Conservation (phyloP, 495 filamentous ascomycete species). For the Aspergillus leporis region DNA sequence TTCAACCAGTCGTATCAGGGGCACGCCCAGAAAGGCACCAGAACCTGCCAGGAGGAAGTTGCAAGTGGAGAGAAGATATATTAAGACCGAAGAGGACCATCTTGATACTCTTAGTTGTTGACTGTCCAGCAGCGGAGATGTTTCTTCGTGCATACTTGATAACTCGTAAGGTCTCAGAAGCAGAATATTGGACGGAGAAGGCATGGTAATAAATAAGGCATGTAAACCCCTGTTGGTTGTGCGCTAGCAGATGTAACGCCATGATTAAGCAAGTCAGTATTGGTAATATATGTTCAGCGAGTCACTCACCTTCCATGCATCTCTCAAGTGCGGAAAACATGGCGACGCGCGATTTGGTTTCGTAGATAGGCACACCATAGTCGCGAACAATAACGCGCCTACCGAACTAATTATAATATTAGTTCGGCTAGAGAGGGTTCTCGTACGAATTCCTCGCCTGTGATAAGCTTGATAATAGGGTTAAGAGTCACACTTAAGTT, state of each 20-base stretch:
- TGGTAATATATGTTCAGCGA: not conserved
- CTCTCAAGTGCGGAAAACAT: slow-evolving; percentile 37
- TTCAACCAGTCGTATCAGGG: not conserved
- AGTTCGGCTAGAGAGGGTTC: too few species aligned
- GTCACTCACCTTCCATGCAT: slow-evolving; percentile 32
- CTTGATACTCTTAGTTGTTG: not conserved
- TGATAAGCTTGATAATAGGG: not conserved
- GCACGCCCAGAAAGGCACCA: not conserved
- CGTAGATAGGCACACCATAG: slow-evolving; percentile 41
- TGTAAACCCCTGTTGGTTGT: too few species aligned
- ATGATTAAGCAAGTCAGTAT: too few species aligned
- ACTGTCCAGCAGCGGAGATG: not conserved
- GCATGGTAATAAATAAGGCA: too few species aligned
- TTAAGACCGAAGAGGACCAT: not conserved
- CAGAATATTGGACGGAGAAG: too few species aligned
- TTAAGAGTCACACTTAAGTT: too few species aligned
- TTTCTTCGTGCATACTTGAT: not conserved
- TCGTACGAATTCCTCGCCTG: slow-evolving; percentile 31
- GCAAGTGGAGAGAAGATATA: not conserved
- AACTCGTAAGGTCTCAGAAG: too few species aligned
- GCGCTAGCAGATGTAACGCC: too few species aligned
- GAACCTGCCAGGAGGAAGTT: not conserved
- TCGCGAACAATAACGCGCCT: slow-evolving; percentile 40
- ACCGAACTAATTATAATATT: too few species aligned
- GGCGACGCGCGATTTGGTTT: slow-evolving; percentile 35